These are phyloP conservation scores for Hippophae rhamnoides DNA, from an alignment of 306 rosid species.

Conservation along the genomic window DNA sequence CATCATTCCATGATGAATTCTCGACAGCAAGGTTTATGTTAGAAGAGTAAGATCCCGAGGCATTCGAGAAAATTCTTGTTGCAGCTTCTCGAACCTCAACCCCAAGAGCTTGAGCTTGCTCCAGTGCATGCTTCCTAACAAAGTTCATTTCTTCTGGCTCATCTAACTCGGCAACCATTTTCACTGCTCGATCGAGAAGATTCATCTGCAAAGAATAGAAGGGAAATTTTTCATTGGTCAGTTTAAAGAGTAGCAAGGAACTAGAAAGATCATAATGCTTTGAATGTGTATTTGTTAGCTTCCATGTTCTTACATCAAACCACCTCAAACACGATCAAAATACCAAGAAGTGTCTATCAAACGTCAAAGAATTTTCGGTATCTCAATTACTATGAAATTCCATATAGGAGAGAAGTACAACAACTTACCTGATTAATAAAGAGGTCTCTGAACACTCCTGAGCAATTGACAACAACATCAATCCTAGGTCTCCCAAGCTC, in stretches of 20 bases:
- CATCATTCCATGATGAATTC: constrained; percentile 97
- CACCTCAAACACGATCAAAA: neutral
- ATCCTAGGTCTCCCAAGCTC: constrained; percentile 99
- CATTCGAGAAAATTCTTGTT: constrained; percentile 89
- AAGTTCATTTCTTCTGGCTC: constrained; percentile 77
- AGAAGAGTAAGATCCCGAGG: constrained; percentile 96
- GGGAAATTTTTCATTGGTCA: constrained; percentile 12
- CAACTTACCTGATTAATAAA: constrained; percentile 85
- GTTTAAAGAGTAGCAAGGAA: neutral
- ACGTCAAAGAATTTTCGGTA: neutral
- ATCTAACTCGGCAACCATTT: constrained; percentile 96
- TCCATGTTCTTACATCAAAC: neutral
- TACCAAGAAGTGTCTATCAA: neutral
- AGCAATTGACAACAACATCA: constrained; percentile 95
- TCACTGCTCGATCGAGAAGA: constrained; percentile 89
- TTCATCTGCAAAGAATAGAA: constrained; percentile 57
- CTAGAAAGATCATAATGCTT: neutral
- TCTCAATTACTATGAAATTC: neutral
- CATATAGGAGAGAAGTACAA: neutral
- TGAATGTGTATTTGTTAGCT: neutral
- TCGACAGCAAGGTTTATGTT: constrained; percentile 94
- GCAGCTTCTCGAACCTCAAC: constrained; percentile 92
- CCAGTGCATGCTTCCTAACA: constrained; percentile 80
- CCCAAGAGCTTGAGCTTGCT: constrained; percentile 80
- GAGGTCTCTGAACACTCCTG: constrained; percentile 97